phyloP scores from a whole-genome alignment of 2,329 filamentous ascomycete species.

The Fusarium pilosicola region DNA sequence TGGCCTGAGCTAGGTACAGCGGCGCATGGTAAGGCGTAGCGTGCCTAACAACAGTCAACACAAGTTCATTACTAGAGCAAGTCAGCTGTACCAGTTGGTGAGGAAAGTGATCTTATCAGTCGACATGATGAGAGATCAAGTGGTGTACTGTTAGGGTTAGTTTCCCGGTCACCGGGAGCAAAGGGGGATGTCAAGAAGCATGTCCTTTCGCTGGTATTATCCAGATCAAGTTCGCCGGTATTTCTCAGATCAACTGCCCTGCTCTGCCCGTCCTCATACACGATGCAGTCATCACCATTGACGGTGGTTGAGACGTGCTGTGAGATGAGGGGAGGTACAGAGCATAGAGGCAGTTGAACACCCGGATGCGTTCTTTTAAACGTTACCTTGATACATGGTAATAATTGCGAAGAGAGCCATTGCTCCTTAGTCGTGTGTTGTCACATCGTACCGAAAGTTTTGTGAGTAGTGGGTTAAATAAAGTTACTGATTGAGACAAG shows the following conservation, averaged over 20 bases:
- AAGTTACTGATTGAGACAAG: not conserved
- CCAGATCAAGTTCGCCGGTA: constrained; percentile 88
- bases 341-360: constrained; percentile 49
- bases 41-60: constrained; percentile 65
- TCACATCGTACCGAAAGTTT: constrained; percentile 43
- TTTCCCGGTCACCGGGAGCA: constrained; percentile 48
- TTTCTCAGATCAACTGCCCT: constrained; percentile 71
- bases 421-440: constrained; percentile 33
- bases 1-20: constrained; percentile 79
- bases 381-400: constrained; percentile 57
- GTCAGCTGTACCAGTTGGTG: constrained; percentile 75
- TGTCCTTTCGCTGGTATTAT: constrained; percentile 90
- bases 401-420: constrained; percentile 43
- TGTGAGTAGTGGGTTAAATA: not conserved
- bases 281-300: not conserved
- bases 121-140: constrained; percentile 70
- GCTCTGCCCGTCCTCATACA: constrained; percentile 34
- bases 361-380: constrained; percentile 58
- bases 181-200: constrained; percentile 68
- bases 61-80: constrained; percentile 18
- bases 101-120: constrained; percentile 88
- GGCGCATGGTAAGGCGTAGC: constrained; percentile 84
- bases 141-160: constrained; percentile 60
- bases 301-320: not conserved
- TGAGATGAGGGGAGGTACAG: constrained; percentile 7